Conservation (phyloP, 306 rosid species). For the Mimosa pudica region DNA sequence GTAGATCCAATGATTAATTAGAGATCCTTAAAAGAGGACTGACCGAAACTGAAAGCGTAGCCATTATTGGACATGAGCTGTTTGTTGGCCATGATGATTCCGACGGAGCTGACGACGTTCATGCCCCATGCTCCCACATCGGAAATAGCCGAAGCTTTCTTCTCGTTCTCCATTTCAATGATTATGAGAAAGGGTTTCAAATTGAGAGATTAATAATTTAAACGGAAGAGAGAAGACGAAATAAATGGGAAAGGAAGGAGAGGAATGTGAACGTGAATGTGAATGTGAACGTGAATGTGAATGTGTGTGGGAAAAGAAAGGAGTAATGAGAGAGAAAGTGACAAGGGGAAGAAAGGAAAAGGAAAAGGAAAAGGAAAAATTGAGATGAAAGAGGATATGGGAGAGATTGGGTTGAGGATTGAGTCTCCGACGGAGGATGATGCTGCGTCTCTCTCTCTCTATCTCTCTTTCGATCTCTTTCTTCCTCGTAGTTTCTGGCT, state of each 20-base stretch:
- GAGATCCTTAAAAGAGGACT: conserved; percentile 35
- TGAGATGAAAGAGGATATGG: not conserved
- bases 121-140: conserved; percentile 91
- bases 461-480: conserved; percentile 18
- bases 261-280: no score
- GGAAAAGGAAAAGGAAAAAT: not conserved
- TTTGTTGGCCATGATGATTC: conserved; percentile 90
- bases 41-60: conserved; percentile 76
- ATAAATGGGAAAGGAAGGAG: not conserved
- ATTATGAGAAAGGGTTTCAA: not conserved
- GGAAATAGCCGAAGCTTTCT: conserved; percentile 67
- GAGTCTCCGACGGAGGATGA: conserved; percentile 12
- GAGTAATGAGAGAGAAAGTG: not conserved
- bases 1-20: not conserved
- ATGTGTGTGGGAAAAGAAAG: not conserved
- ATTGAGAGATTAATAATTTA: conserved; percentile 8
- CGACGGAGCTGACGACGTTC: conserved; percentile 88
- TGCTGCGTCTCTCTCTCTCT: conserved; percentile 13
- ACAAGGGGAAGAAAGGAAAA: not conserved
- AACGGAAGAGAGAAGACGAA: not conserved
- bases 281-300: not conserved
- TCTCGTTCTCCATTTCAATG: conserved; percentile 63
- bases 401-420: not conserved
- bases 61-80: conserved; percentile 85
- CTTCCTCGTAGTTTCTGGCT: conserved; percentile 25